phyloP scores from a whole-genome alignment of 495 filamentous ascomycete species.

The Penicillium coprophilum region DNA sequence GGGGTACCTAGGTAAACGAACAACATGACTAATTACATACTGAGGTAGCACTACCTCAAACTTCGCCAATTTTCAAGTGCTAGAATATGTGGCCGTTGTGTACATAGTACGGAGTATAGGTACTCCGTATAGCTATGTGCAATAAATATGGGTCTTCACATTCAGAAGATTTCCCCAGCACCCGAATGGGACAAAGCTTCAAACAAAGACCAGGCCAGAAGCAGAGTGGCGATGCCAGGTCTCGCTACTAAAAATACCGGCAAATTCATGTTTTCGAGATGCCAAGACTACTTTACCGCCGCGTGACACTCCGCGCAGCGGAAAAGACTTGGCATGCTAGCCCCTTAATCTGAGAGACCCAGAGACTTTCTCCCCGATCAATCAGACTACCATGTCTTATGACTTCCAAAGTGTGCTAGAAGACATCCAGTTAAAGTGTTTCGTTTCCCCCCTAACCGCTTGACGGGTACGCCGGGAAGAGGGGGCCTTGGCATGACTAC shows the following conservation, averaged over 20 bases:
- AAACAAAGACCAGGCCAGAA: too few relatives aligned
- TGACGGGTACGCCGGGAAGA: not conserved
- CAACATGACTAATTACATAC: too few relatives aligned
- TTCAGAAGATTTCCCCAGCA: too few relatives aligned
- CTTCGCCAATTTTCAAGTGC: too few relatives aligned
- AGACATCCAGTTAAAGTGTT: not conserved
- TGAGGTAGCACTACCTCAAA: too few relatives aligned
- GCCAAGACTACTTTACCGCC: constrained; percentile 3
- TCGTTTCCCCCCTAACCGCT: not conserved
- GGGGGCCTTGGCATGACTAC: constrained; percentile 8
- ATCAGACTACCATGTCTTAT: not conserved
- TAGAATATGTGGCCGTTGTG: too few relatives aligned
- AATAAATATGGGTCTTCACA: too few relatives aligned
- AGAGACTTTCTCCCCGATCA: not conserved
- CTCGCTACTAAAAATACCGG: constrained; percentile 6
- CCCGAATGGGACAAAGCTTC: too few relatives aligned
- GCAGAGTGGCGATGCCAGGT: not conserved
- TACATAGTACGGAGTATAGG: too few relatives aligned
- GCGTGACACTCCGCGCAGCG: constrained; percentile 5
- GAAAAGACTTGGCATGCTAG: constrained; percentile 4
- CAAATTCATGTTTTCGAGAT: not conserved
- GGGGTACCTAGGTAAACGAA: too few relatives aligned
- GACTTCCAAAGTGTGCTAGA: too few relatives aligned
- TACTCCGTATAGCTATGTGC: too few relatives aligned
- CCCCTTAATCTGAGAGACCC: not conserved